Evolutionary conservation across 1,139 yeast species (phyloP), one percentile per base, ranked within the genome.

Genomic region (Kluyveromyces sp.): DNA sequence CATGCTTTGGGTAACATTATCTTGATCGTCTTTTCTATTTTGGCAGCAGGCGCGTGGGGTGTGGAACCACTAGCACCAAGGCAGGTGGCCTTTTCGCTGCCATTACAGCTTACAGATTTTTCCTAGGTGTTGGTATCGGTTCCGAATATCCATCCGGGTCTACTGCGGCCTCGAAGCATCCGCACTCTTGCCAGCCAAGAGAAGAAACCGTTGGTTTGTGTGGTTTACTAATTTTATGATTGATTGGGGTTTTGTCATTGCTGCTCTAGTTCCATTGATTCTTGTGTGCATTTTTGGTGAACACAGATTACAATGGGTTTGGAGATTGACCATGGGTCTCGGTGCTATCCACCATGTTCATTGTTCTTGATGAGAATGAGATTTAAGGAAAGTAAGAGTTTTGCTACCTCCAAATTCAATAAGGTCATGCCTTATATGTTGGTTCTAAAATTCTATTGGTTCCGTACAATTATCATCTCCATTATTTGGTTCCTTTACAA

Each of bases 101-200:
- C 25, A 70, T 90, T 44, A 87, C 95, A 8, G 82, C 81, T 21
- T 87, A 84, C 65, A 77, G 97, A 64, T 86, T 87, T 68, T 84
- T 90, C 65, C 71, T 90, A 46, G 97, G 96, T 65, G 74, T 84
- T 54, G 94, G 89, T 53, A 78, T 79, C 59, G 92, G 92, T 55
- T 90, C 95, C 45, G 97, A 90, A 69, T 90, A 90, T 63, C 96
- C 96, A 40, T 83, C 95, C 27, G 88, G 96, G 35, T 85, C 96
- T 2, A 94, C 90, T 29, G 95, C 95, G 42, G 88, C 95, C 53
- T 90, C 96, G 31, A 90, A 68, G 94, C 95, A 42, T 83, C 95
- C 37, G 81, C 84, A 49, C 71, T 78, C 57, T 71, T 89, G 58
- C 87, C 94, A 29, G 74, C 81, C 10, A 95, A 95, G 50, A 74